Base-by-base conservation (phyloP, 2,329 filamentous ascomycete genomes). In the Elsinoe ampelina region DNA sequence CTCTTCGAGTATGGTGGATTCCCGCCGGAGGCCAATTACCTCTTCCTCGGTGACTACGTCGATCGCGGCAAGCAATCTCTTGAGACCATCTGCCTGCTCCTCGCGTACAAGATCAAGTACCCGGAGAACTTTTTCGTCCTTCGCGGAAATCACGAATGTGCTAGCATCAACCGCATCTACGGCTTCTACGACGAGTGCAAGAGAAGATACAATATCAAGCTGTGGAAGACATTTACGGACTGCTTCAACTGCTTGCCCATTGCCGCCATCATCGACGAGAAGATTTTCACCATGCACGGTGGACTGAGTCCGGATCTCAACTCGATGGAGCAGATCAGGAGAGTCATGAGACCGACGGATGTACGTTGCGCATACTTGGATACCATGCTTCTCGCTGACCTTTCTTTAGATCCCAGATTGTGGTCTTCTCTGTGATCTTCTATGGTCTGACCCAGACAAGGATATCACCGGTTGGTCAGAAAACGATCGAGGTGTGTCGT, bases 151-250 rank as follows among this genome's bases (percentile, higher is more conserved):
- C 93, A 98, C 80, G 93, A 98, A 75, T 97, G 93, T 76, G 93
- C 93, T 59, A 95, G 89, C 55, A 95, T 98, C 80, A 98, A 95
- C 79, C 89, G 93, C 70, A 95, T 97, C 74, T 98, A 98, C 73
- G 93, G 93, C 59, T 98, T 98, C 79, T 98, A 98, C 79, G 93
- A 98, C 70, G 92, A 98, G 76, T 98, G 92, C 85, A 98, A 98
- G 80, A 86, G 93, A 70, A 83, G 92, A 66, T 97, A 95, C 79
- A 98, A 97, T 76, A 95, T 97, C 79, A 97, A 97, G 82, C 81
- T 97, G 60, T 97, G 92, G 92, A 98, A 98, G 82, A 97, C 92
- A 1, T 97, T 98, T 72, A 96, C 91, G 62, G 92, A 98, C 73
- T 96, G 91, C 81, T 98, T 98, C 83, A 98, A 98, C 80, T 96